Conservation (phyloP, 768 basidiomycete genomes). For the Crassisporium funariophilum region DNA sequence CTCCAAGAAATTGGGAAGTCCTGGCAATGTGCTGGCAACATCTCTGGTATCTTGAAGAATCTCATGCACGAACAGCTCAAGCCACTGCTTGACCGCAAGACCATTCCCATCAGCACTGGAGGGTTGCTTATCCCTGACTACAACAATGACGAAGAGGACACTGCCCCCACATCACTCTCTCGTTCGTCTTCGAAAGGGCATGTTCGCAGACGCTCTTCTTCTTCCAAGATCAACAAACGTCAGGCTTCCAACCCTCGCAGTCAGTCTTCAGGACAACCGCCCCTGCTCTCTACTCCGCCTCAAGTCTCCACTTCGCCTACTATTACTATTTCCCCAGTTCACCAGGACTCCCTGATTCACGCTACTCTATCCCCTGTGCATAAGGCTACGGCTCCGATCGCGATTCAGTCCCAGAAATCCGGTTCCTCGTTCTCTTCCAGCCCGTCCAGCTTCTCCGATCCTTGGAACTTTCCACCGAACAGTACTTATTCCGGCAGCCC, state of each 20-base stretch:
- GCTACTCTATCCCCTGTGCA: not conserved
- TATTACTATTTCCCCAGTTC: slow-evolving; percentile 15
- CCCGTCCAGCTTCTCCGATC: slow-evolving; percentile 19
- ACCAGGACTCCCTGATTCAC: slow-evolving; percentile 4
- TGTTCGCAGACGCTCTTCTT: slow-evolving; percentile 14
- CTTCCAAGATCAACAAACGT: slow-evolving; percentile 11
- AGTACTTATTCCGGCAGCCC: slow-evolving; percentile 13
- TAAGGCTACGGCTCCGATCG: slow-evolving; percentile 10
- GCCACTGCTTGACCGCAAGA: slow-evolving; percentile 39
- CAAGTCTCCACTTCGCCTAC: slow-evolving; percentile 14
- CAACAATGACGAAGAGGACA: slow-evolving; percentile 14
- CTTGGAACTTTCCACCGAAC: slow-evolving; percentile 12
- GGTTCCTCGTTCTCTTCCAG: slow-evolving; percentile 21
- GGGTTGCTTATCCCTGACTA: slow-evolving; percentile 10
- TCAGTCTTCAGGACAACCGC: slow-evolving; percentile 1
- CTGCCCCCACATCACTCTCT: slow-evolving; percentile 4
- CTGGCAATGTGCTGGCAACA: slow-evolving; percentile 55
- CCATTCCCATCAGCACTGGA: slow-evolving; percentile 8
- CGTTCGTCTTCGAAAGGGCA: slow-evolving; percentile 13
- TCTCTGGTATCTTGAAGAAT: slow-evolving; percentile 47
- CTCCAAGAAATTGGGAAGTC: slow-evolving; percentile 55
- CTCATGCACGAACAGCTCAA: slow-evolving; percentile 45
- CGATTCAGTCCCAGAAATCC: slow-evolving; percentile 14
- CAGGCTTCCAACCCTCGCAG: slow-evolving; percentile 14
- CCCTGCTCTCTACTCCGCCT: slow-evolving; percentile 1